Evolutionary conservation across 495 filamentous ascomycete species (phyloP).

Genomic region (Penicillium pulvis): DNA sequence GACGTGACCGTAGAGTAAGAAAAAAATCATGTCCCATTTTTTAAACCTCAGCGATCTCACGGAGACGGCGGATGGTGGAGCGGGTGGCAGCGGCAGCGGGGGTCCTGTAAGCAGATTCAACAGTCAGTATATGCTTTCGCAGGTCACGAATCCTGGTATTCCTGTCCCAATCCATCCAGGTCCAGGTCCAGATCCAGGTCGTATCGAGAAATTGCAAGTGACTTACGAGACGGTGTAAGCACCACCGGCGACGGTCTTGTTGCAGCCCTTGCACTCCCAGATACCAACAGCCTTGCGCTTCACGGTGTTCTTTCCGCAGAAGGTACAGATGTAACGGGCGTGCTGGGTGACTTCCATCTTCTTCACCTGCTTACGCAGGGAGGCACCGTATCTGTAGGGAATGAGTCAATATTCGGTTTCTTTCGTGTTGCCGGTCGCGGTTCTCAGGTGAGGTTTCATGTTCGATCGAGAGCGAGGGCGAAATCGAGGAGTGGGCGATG

Average conservation of each 20-base stretch:
- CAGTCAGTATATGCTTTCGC: constrained; percentile 21
- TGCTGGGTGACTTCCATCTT: constrained; percentile 99
- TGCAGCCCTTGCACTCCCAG: constrained; percentile 92
- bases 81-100: constrained; percentile 94
- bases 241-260: constrained; percentile 94
- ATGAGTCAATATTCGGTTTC: constrained; percentile 33
- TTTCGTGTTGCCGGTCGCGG: constrained; percentile 17
- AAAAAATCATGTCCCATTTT: constrained; percentile 45
- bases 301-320: constrained; percentile 95
- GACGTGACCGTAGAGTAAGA: constrained; percentile 44
- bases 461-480: constrained; percentile 28
- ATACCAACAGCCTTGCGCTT: constrained; percentile 92
- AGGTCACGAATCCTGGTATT: constrained; percentile 3
- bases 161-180: not conserved
- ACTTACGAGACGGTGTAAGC: constrained; percentile 97
- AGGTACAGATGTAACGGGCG: constrained; percentile 83
- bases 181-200: not conserved
- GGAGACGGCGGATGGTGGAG: constrained; percentile 95
- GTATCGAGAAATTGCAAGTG: constrained; percentile 4
- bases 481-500: constrained; percentile 26
- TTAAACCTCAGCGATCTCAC: constrained; percentile 97
- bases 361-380: constrained; percentile 99
- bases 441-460: constrained; percentile 25
- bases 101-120: constrained; percentile 60
- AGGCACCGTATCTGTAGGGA: constrained; percentile 86